These are phyloP conservation scores for Cyamopsis tetragonoloba DNA, from an alignment of 306 rosid species.

Conservation along the genomic window DNA sequence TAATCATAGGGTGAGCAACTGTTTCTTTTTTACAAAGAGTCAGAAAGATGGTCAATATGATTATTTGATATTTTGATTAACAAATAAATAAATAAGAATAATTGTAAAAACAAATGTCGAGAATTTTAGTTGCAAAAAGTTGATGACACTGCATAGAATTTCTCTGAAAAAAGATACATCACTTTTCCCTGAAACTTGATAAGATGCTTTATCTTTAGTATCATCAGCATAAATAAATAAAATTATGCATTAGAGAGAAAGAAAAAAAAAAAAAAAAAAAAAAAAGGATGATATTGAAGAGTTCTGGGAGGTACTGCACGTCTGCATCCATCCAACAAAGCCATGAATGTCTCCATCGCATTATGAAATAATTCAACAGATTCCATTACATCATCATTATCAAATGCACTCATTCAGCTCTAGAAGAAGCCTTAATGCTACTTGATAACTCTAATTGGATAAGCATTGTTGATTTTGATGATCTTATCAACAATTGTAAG, in stretches of 20 bases:
- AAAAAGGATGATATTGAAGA: background rate
- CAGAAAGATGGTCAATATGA: too few species aligned
- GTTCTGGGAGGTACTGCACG: background rate
- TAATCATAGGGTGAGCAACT: too few species aligned
- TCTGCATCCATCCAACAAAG: slow-evolving; percentile 15
- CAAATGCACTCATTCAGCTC: slow-evolving; percentile 20
- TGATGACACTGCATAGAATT: too few species aligned
- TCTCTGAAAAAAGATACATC: too few species aligned
- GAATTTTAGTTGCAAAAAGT: too few species aligned
- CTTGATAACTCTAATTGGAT: slow-evolving; percentile 19
- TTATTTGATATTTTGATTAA: too few species aligned
- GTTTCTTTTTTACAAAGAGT: too few species aligned
- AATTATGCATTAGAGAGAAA: background rate
- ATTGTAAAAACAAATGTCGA: too few species aligned
- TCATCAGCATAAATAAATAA: background rate
- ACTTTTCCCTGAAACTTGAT: too few species aligned
- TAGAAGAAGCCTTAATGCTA: background rate
- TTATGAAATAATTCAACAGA: slow-evolving; percentile 19
- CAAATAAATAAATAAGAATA: too few species aligned
- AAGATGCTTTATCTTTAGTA: too few species aligned
- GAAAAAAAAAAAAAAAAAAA: background rate
- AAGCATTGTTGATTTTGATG: slow-evolving; percentile 5
- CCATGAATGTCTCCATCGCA: slow-evolving; percentile 9
- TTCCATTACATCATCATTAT: slow-evolving; percentile 16
- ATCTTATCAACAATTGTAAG: slow-evolving; percentile 5